phyloP scores from a whole-genome alignment of 2,329 filamentous ascomycete species.

The Colletotrichum sidae region DNA sequence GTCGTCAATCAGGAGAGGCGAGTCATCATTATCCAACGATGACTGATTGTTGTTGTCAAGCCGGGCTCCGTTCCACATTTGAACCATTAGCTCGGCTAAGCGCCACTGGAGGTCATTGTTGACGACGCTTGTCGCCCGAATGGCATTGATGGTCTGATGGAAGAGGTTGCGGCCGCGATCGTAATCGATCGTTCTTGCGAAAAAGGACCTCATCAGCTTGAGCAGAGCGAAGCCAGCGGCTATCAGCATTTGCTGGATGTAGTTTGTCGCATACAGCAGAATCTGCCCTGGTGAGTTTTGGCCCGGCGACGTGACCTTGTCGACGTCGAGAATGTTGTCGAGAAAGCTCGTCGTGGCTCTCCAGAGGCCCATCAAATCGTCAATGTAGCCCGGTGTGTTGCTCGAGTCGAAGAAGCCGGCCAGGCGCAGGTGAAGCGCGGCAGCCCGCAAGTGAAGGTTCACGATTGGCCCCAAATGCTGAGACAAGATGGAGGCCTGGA shows the following conservation, averaged over 20 bases:
- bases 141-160: constrained; percentile 75
- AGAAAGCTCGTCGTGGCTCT: constrained; percentile 77
- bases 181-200: constrained; percentile 77
- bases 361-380: constrained; percentile 82
- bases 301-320: constrained; percentile 59
- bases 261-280: constrained; percentile 77
- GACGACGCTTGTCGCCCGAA: constrained; percentile 79
- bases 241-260: constrained; percentile 88
- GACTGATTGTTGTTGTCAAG: constrained; percentile 59
- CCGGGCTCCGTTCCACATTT: constrained; percentile 83
- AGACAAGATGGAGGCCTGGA: constrained; percentile 70
- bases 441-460: constrained; percentile 77
- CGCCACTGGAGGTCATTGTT: constrained; percentile 85
- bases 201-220: constrained; percentile 83
- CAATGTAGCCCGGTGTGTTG: constrained; percentile 75
- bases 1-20: constrained; percentile 70
- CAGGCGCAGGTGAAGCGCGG: constrained; percentile 79
- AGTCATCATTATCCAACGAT: constrained; percentile 60
- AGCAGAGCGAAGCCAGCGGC: constrained; percentile 82
- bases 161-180: constrained; percentile 76
- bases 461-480: constrained; percentile 68
- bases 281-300: constrained; percentile 63
- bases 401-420: constrained; percentile 86
- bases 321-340: constrained; percentile 70
- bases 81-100: constrained; percentile 85